Evolutionary conservation across 192 early-diverging fungal species (phyloP), one percentile per base, ranked within the genome.

Genomic region (Entrophospora sp.): DNA sequence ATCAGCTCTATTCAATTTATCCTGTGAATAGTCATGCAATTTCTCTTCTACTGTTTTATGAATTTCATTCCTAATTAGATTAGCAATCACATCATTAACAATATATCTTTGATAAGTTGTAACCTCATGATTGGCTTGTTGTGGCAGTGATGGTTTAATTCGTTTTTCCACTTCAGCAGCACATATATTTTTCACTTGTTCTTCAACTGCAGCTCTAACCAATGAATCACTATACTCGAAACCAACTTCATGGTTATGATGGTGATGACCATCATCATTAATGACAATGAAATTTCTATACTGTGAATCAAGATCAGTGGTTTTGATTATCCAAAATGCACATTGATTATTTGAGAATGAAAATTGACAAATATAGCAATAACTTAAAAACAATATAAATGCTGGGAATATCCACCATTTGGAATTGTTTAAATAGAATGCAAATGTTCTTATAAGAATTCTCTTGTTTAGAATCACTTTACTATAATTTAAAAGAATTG

Each of bases 1-100:
- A 70, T 91, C 89, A 1, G 86, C 75, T 59, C 76, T 79, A 40
- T 77, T 83, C 27, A 87, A 49, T 1, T 65, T 70, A 38, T 82
- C 78, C 38, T 81, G 80, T 36, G 79, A 75, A 59, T 84, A 87
- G 35, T 77, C 78, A 35, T 74, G 64, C 20, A 89, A 71, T 9
- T 84, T 85, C 14, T 77, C 75, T 20, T 87, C 78, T 9, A 89
- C 83, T 64, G 83, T 35, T 37, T 51, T 51, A 1, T 16, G 30
- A 14, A 51, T 34, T 64, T 64, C 62, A 34, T 40, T 49, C 34
- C 62, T 25, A 2, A 64, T 36, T 35, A 51, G 35, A 34, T 37
- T 18, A 3, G 51, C 32, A 4, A 64, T 46, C 6, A 22, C 18
- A 36, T 51, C 32, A 16, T 51, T 35, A 24, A 35, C 31, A 10